A percentile compares a stretch with the other conserved stretches of the same genome.
These are phyloP conservation scores for Chlorella sp. DNA, from an alignment of 139 green algal species.

Conservation along the genomic window DNA sequence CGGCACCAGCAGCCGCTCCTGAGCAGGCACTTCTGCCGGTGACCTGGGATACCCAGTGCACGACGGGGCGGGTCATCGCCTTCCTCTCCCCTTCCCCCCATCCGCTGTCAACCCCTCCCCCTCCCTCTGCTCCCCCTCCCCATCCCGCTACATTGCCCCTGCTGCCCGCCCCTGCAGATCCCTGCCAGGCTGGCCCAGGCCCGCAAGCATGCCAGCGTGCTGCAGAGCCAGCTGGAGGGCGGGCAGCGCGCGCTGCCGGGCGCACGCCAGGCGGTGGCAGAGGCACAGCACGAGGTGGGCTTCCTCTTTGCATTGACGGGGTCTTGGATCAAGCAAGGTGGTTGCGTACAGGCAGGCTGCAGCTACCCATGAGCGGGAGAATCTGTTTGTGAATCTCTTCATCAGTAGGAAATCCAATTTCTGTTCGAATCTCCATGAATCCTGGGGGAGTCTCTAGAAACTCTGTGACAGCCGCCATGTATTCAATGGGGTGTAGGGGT, in stretches of 20 bases:
- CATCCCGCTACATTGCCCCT: neutral
- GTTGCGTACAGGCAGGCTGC: neutral
- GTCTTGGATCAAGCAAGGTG: too few species aligned
- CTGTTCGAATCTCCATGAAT: too few species aligned
- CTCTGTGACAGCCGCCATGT: too few species aligned
- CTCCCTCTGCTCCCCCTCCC: neutral
- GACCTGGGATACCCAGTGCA: too few species aligned
- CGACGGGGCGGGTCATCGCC: neutral
- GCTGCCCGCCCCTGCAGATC: neutral
- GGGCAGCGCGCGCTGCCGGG: slow-evolving; percentile 17
- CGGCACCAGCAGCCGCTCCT: too few species aligned
- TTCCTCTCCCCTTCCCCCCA: too few species aligned
- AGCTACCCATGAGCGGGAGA: neutral
- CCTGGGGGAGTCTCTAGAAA: too few species aligned
- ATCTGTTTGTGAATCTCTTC: too few species aligned
- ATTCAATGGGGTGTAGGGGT: neutral
- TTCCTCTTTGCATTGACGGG: too few species aligned
- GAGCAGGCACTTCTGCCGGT: too few species aligned
- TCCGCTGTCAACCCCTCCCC: neutral
- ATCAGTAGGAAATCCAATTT: too few species aligned
- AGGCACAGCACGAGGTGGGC: slow-evolving; percentile 12
- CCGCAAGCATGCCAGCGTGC: neutral
- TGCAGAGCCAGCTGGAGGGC: neutral
- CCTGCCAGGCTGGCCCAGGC: slow-evolving; percentile 1
- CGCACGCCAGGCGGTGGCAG: neutral